phyloP scores from a whole-genome alignment of 805 yeast species.

The Priceomyces haplophilus region DNA sequence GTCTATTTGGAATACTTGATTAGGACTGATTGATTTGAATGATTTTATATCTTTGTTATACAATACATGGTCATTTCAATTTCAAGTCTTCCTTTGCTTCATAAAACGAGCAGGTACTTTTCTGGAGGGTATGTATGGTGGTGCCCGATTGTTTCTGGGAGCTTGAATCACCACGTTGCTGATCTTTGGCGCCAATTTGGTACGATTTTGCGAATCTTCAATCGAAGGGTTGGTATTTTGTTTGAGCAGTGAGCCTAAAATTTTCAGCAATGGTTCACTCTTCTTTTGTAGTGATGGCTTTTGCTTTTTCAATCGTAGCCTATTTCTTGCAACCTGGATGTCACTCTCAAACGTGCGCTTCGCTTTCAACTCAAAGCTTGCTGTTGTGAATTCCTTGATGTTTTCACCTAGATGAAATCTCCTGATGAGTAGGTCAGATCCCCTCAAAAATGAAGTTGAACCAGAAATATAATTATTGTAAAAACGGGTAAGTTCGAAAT shows the following conservation, averaged over 20 bases:
- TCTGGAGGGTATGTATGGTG: slow-evolving; percentile 32
- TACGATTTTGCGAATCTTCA: neutral
- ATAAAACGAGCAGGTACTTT: slow-evolving; percentile 9
- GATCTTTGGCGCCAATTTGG: slow-evolving; percentile 3
- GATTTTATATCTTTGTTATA: neutral
- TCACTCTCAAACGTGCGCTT: neutral
- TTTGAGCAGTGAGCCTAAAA: neutral
- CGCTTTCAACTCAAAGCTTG: neutral
- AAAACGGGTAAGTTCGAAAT: slow-evolving; percentile 12
- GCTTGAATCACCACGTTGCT: slow-evolving; percentile 1
- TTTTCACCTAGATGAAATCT: neutral
- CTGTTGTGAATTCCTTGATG: neutral
- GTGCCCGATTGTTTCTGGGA: slow-evolving; percentile 22
- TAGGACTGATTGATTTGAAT: neutral
- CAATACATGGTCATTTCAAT: neutral
- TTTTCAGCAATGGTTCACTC: neutral
- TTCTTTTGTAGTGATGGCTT: neutral
- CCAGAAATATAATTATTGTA: slow-evolving; percentile 13
- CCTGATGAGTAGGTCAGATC: slow-evolving; percentile 6
- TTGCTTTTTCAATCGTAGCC: neutral
- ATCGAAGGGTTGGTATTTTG: neutral
- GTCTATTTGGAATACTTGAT: neutral
- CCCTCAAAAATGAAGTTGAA: slow-evolving; percentile 10
- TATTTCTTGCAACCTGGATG: neutral
- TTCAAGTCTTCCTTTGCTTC: slow-evolving; percentile 4